These are phyloP conservation scores for Sporothrix curviconia DNA, from an alignment of 2,329 filamentous ascomycete species.

Conservation along the genomic window DNA sequence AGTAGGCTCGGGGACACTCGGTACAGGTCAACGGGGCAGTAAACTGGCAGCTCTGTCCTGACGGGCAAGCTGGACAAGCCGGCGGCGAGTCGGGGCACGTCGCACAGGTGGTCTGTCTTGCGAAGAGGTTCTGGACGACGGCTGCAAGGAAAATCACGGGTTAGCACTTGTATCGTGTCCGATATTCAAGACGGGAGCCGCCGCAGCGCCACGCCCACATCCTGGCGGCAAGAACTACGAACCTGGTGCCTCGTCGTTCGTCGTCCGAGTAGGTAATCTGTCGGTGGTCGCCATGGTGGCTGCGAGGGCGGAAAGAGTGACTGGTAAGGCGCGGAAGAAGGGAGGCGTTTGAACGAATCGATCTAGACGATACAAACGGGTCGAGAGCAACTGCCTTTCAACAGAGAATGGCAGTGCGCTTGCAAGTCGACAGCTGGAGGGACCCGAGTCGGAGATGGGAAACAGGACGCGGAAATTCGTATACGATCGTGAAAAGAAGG, in stretches of 20 bases:
- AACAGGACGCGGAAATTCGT: background rate
- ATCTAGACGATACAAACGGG: too few relatives aligned
- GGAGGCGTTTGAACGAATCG: too few relatives aligned
- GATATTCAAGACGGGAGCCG: background rate
- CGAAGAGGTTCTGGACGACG: constrained; percentile 29
- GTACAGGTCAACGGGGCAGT: constrained; percentile 40
- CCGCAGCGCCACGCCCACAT: background rate
- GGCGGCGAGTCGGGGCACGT: constrained; percentile 37
- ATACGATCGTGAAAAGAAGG: constrained; percentile 1
- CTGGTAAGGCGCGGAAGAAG: background rate
- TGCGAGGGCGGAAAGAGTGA: background rate
- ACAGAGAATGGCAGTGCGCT: too few relatives aligned
- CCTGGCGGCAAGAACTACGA: background rate
- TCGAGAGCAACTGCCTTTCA: too few relatives aligned
- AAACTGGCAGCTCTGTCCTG: constrained; percentile 39
- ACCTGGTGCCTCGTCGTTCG: constrained; percentile 1
- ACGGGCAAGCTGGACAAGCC: constrained; percentile 40
- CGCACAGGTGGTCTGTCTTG: constrained; percentile 39
- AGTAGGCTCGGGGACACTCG: constrained; percentile 43
- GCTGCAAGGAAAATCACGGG: background rate
- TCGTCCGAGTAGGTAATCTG: background rate
- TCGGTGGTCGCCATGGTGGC: background rate
- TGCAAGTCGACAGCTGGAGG: too few relatives aligned
- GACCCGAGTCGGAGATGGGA: too few relatives aligned
- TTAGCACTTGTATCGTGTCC: background rate